phyloP scores from a whole-genome alignment of 108 stramenopile species.

The Fistulifera pelliculosa region DNA sequence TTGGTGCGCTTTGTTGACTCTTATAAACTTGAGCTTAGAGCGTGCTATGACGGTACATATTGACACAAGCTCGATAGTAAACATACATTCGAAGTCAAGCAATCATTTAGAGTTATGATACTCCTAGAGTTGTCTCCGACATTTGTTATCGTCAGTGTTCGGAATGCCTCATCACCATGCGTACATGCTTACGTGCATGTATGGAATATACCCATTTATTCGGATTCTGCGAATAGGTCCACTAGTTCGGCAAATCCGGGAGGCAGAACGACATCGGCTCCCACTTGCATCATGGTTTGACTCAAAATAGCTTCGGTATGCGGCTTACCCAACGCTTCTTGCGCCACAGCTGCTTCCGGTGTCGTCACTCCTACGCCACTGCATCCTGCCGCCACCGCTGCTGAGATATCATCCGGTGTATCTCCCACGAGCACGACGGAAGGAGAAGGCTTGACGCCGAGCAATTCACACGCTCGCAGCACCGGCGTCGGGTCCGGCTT shows the following conservation, averaged over 20 bases:
- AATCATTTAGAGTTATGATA: no score
- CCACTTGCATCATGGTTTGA: slow-evolving; percentile 47
- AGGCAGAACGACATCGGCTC: slow-evolving; percentile 43
- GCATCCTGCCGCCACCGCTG: slow-evolving; percentile 65
- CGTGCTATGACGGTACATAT: no score
- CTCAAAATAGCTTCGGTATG: slow-evolving; percentile 25
- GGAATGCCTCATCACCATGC: no score
- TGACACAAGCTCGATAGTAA: no score
- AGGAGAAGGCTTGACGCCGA: slow-evolving; percentile 38
- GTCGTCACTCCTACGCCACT: slow-evolving; percentile 76
- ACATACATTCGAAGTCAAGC: no score
- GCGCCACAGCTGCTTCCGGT: slow-evolving; percentile 55
- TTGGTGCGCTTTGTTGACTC: no score
- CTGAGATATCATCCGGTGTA: slow-evolving; percentile 85
- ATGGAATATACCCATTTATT: no score
- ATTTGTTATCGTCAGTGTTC: no score
- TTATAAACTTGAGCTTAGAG: no score
- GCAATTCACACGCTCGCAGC: slow-evolving; percentile 29
- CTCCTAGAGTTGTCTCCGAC: no score
- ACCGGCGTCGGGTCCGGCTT: slow-evolving; percentile 87
- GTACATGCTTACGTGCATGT: no score
- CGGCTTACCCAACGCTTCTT: slow-evolving; percentile 23
- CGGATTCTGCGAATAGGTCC: slow-evolving; percentile 25
- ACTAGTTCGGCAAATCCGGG: slow-evolving; percentile 59
- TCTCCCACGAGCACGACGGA: slow-evolving; percentile 75